Percentiles rank a stretch among this genome's conserved stretches.
Conservation (phyloP, 2,329 filamentous ascomycete genomes). For the Botrytis aclada region DNA sequence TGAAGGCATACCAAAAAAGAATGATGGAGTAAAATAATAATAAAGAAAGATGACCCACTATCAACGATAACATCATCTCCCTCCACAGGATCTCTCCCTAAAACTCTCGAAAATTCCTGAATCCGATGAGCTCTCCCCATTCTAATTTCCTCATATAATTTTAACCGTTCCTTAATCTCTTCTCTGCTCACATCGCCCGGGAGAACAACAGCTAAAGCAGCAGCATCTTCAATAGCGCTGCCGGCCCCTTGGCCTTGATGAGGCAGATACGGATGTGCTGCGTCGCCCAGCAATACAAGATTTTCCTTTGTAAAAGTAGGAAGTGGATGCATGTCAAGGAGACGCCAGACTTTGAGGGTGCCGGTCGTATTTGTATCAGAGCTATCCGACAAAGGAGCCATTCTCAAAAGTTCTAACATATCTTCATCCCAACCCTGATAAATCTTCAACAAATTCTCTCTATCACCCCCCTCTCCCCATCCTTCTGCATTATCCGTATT, state of each 20-base stretch:
- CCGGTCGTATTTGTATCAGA: conserved; percentile 21
- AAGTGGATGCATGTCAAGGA: conserved; percentile 60
- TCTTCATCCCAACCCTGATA: conserved; percentile 10
- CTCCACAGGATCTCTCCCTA: conserved; percentile 47
- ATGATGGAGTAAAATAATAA: background rate
- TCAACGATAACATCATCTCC: conserved; percentile 43
- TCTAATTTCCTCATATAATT: conserved; percentile 57
- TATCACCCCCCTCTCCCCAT: conserved; percentile 2
- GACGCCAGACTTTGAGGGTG: conserved; percentile 54
- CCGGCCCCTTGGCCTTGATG: conserved; percentile 61
- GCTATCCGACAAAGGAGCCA: background rate
- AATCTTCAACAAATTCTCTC: background rate
- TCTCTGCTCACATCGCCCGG: conserved; percentile 43
- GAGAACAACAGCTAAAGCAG: conserved; percentile 55
- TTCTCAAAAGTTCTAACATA: conserved; percentile 2
- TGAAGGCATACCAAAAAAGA: background rate
- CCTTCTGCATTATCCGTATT: conserved; percentile 34
- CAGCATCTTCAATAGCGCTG: conserved; percentile 65
- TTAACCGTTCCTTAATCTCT: conserved; percentile 54
- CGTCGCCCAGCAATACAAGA: conserved; percentile 61
- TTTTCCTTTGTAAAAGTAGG: conserved; percentile 52
- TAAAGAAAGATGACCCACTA: conserved; percentile 40
- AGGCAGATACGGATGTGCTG: conserved; percentile 67
- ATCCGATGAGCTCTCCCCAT: conserved; percentile 55
- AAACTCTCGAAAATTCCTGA: conserved; percentile 54